Conservation (phyloP, 2,329 filamentous ascomycete species). For the Cyphellophora europaea region DNA sequence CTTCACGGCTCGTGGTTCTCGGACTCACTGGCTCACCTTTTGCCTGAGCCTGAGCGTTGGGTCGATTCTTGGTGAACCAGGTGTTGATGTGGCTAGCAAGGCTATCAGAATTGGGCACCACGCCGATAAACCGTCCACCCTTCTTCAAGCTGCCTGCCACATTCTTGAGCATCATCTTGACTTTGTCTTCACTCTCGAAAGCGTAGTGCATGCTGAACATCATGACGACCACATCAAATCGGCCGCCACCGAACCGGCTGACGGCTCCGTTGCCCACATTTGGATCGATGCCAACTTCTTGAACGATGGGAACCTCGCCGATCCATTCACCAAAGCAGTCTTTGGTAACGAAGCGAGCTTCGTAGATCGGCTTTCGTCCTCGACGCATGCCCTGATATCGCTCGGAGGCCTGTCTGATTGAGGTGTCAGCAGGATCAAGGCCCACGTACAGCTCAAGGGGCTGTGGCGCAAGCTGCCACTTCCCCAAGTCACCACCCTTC, state of each 20-base stretch:
- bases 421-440: slow-evolving; percentile 84
- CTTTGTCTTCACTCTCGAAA: slow-evolving; percentile 85
- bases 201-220: slow-evolving; percentile 99
- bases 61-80: slow-evolving; percentile 55
- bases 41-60: slow-evolving; percentile 27
- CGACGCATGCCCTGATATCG: slow-evolving; percentile 67
- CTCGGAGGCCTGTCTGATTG: slow-evolving; percentile 80
- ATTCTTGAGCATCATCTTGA: slow-evolving; percentile 84
- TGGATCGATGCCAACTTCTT: slow-evolving; percentile 77
- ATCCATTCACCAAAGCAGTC: slow-evolving; percentile 86
- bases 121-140: slow-evolving; percentile 86
- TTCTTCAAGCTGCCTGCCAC: slow-evolving; percentile 86
- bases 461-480: slow-evolving; percentile 94
- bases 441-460: slow-evolving; percentile 88
- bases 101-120: slow-evolving; percentile 93
- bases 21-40: slow-evolving; percentile 19
- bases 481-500: slow-evolving; percentile 89
- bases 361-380: slow-evolving; percentile 57
- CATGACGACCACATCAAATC: slow-evolving; percentile 94
- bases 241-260: slow-evolving; percentile 61
- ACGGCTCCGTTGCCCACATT: slow-evolving; percentile 47
- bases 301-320: slow-evolving; percentile 70
- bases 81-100: slow-evolving; percentile 69
- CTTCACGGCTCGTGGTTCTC: slow-evolving; percentile 10
- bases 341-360: slow-evolving; percentile 80